Conservation (phyloP, 1,139 yeast genomes). For the Yamadazyma aaseri region DNA sequence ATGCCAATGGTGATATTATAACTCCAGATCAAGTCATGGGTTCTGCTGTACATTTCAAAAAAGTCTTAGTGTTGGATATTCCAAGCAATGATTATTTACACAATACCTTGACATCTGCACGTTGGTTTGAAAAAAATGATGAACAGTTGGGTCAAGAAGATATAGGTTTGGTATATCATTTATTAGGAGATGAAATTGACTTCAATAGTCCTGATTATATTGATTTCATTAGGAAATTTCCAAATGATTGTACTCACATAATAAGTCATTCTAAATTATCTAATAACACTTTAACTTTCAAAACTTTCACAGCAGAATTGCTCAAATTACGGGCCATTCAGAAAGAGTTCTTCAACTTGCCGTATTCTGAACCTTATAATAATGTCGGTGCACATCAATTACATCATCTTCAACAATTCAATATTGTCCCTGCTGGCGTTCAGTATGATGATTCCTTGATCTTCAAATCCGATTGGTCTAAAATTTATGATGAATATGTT, state of each 20-base stretch:
- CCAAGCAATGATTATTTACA: constrained; percentile 57
- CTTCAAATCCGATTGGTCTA: constrained; percentile 34
- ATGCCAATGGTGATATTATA: constrained; percentile 59
- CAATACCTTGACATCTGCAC: constrained; percentile 34
- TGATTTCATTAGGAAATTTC: constrained; percentile 46
- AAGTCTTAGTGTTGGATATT: constrained; percentile 70
- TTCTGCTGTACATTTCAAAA: constrained; percentile 54
- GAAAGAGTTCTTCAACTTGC: constrained; percentile 51
- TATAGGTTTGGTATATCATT: constrained; percentile 65
- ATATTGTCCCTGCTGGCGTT: constrained; percentile 23
- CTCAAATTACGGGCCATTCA: constrained; percentile 58
- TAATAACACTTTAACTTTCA: constrained; percentile 59
- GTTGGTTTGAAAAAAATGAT: constrained; percentile 23
- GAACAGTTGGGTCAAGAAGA: constrained; percentile 33
- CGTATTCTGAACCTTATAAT: constrained; percentile 27
- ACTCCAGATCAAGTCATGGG: constrained; percentile 74
- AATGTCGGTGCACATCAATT: constrained; percentile 19
- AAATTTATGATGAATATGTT: constrained; percentile 43
- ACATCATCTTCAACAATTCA: constrained; percentile 33
- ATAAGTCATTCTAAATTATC: constrained; percentile 68
- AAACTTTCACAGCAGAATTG: constrained; percentile 52
- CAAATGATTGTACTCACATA: constrained; percentile 54
- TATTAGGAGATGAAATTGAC: constrained; percentile 65
- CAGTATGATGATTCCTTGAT: constrained; percentile 20
- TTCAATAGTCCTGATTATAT: constrained; percentile 47